phyloP scores from a whole-genome alignment of 352 stramenopile genomes.

The Pythium phragmiticola region DNA sequence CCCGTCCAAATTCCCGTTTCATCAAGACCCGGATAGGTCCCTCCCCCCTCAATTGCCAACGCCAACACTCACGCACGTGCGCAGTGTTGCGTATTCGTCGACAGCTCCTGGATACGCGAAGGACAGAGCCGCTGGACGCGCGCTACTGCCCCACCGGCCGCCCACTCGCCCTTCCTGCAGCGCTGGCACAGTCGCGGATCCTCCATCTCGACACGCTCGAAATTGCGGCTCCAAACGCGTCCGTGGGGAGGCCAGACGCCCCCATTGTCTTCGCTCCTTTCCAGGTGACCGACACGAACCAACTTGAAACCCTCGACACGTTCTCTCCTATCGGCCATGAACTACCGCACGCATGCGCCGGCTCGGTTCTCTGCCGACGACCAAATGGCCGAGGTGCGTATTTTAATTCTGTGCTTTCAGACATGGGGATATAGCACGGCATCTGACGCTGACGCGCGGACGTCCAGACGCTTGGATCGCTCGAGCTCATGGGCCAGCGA shows the following conservation, averaged over 20 bases:
- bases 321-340: slow-evolving; percentile 36
- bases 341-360: slow-evolving; percentile 87
- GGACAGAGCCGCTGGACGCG: too few relatives aligned
- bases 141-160: too few relatives aligned
- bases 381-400: slow-evolving; percentile 80
- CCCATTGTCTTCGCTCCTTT: too few relatives aligned
- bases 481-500: slow-evolving; percentile 76
- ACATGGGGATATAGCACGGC: neutral
- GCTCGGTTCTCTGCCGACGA: slow-evolving; percentile 84
- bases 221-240: slow-evolving; percentile 2
- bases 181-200: neutral
- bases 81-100: neutral
- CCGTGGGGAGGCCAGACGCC: neutral
- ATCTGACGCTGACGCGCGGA: too few relatives aligned
- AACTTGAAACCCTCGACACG: neutral
- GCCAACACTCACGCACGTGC: neutral
- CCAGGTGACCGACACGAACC: neutral
- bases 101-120: neutral
- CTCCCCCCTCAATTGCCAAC: neutral
- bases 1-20: neutral
- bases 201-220: neutral
- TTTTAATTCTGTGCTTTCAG: neutral
- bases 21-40: neutral
- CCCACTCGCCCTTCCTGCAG: neutral
- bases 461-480: slow-evolving; percentile 59